Percentiles rank a stretch among this genome's conserved stretches.
Conservation (phyloP, 805 yeast species). For the Kluyveromyces lactis region DNA sequence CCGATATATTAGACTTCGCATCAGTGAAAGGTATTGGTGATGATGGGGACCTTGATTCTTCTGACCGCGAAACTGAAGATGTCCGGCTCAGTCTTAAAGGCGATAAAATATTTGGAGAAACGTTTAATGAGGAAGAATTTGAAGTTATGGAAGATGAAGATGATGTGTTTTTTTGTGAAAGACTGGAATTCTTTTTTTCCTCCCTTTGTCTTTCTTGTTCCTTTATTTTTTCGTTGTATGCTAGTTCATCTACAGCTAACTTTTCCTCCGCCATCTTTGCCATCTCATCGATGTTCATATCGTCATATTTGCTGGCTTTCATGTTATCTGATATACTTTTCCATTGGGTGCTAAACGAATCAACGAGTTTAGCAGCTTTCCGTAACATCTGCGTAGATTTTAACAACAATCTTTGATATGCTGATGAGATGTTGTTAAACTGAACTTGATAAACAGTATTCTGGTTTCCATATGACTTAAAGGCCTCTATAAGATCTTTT, state of each 20-base stretch:
- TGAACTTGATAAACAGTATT: conserved; percentile 14
- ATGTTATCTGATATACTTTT: conserved; percentile 15
- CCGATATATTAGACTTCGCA: not conserved
- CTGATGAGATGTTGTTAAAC: conserved; percentile 12
- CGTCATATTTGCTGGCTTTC: conserved; percentile 9
- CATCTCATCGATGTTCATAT: conserved; percentile 11
- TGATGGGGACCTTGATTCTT: conserved; percentile 10
- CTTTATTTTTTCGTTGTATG: conserved; percentile 11
- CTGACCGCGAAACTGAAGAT: conserved; percentile 9
- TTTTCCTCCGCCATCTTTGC: conserved; percentile 22
- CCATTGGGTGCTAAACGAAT: conserved; percentile 18
- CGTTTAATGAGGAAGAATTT: conserved; percentile 9
- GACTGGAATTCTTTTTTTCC: not conserved
- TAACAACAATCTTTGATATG: conserved; percentile 13
- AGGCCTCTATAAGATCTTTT: conserved; percentile 5
- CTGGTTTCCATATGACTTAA: conserved; percentile 10
- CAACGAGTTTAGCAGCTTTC: conserved; percentile 8
- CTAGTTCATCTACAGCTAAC: conserved; percentile 19
- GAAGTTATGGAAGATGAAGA: conserved; percentile 7
- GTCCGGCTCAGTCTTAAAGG: conserved; percentile 17
- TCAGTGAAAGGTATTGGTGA: not conserved
- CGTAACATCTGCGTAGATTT: conserved; percentile 13
- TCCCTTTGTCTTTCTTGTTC: conserved; percentile 2
- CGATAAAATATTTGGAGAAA: conserved; percentile 13
- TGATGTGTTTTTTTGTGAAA: not conserved